Base-by-base conservation (phyloP, 2,329 filamentous ascomycete genomes). In the Calonectria ilicicola region DNA sequence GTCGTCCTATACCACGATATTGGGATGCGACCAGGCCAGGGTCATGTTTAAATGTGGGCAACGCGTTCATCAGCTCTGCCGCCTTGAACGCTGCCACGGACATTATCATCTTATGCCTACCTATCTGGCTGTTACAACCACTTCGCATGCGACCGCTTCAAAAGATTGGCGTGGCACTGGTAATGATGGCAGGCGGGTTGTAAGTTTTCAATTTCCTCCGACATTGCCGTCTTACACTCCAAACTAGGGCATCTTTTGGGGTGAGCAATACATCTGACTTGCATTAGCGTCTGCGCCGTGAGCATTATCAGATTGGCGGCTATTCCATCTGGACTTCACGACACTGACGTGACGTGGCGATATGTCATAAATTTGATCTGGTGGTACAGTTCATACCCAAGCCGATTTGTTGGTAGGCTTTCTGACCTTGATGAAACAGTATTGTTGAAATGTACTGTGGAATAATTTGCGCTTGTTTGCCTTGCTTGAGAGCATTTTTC, bases 401-500 rank as follows among this genome's bases (percentile, higher is more conserved):
- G 17, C 5, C 23, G 3, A 15, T 40, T 65, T n/a, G 10, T 51
- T 15, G 12, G 19, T 3, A 1, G 12, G 0, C 6, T n/a, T 65
- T 15, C 32, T 65, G n/a, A 65, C 17, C 8, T 6, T 32, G 17
- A 32, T 21, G 21, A 21, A 51, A 53, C 47, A 65, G 63, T 27
- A 65, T 65, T 15, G 19, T 51, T 42, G 44, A 53, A 44, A 65
- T 65, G 47, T 65, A 65, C 42, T 4, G n/a, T 53, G 47, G 63
- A 15, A 65, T 65, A 42, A 21, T 65, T 12, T 65, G 63, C 32
- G 63, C 63, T 23, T 65, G 63, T 42, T 17, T 65, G 4, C 63
- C 63, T 53, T 65, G 63, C 35, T 38, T 65, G 3, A 65, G 47
- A 40, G 63, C 63, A 42, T 65, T 65, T 29, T 65, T 65, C 23